These are phyloP conservation scores for Saturnispora quitensis DNA, from an alignment of 805 yeast species.

Conservation along the genomic window DNA sequence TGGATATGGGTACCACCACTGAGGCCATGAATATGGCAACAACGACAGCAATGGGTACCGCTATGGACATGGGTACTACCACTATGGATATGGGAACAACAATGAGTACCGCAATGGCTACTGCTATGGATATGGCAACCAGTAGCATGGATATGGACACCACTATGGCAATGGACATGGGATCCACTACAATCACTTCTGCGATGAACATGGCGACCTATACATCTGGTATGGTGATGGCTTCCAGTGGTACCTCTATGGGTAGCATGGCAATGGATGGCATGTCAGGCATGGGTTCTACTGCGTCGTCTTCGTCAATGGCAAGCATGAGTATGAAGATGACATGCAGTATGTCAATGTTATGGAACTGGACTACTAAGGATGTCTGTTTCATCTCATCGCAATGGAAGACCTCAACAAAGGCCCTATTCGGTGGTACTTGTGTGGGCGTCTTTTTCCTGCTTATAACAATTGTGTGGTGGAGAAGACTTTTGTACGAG, in stretches of 20 bases:
- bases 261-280: background rate
- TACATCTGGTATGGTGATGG: constrained; percentile 7
- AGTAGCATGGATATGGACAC: constrained; percentile 2
- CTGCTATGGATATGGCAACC: constrained; percentile 1
- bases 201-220: background rate
- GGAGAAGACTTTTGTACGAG: constrained; percentile 13
- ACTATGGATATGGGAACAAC: constrained; percentile 6
- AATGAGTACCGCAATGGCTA: background rate
- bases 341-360: constrained; percentile 16
- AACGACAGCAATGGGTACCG: background rate
- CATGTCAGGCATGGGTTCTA: background rate
- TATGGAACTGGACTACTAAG: constrained; percentile 16
- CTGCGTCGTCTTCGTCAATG: background rate
- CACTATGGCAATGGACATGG: constrained; percentile 5
- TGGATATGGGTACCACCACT: constrained; percentile 2
- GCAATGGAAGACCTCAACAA: constrained; percentile 14
- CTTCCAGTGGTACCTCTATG: background rate
- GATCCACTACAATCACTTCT: background rate
- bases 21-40: background rate
- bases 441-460: constrained; percentile 16
- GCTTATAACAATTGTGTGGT: constrained; percentile 12
- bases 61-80: constrained; percentile 1
- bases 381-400: constrained; percentile 14
- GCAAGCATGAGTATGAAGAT: background rate
- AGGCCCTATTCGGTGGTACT: constrained; percentile 15